phyloP scores from a whole-genome alignment of 768 basidiomycete genomes.

The Tulasnella sp. region DNA sequence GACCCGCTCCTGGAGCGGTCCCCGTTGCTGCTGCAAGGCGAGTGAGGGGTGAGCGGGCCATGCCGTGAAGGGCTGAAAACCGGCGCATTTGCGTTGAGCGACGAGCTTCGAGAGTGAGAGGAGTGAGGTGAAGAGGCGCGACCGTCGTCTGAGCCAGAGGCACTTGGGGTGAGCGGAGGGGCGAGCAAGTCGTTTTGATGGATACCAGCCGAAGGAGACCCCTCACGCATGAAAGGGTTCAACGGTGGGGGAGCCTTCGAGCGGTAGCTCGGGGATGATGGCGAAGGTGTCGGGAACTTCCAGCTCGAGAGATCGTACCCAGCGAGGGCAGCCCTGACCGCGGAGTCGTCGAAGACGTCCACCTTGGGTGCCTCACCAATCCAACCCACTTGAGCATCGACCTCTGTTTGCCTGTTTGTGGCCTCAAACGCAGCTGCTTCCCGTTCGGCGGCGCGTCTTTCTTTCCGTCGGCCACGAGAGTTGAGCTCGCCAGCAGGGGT shows the following conservation, averaged over 20 bases:
- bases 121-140: background rate
- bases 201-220: background rate
- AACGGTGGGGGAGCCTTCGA: background rate
- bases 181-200: background rate
- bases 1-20: background rate
- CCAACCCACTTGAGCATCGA: background rate
- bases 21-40: background rate
- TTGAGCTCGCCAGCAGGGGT: background rate
- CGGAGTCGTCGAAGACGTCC: background rate
- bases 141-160: background rate
- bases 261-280: background rate
- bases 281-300: background rate
- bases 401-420: background rate
- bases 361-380: background rate
- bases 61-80: background rate
- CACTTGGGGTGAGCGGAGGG: background rate
- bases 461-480: background rate
- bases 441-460: background rate
- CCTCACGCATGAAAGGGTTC: background rate
- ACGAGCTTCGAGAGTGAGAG: background rate
- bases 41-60: background rate
- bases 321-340: background rate
- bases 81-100: background rate
- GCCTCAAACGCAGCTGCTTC: no score
- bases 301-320: background rate